These are phyloP conservation scores for Diaporthe caulivora DNA, from an alignment of 2,329 filamentous ascomycete genomes.

Conservation along the genomic window DNA sequence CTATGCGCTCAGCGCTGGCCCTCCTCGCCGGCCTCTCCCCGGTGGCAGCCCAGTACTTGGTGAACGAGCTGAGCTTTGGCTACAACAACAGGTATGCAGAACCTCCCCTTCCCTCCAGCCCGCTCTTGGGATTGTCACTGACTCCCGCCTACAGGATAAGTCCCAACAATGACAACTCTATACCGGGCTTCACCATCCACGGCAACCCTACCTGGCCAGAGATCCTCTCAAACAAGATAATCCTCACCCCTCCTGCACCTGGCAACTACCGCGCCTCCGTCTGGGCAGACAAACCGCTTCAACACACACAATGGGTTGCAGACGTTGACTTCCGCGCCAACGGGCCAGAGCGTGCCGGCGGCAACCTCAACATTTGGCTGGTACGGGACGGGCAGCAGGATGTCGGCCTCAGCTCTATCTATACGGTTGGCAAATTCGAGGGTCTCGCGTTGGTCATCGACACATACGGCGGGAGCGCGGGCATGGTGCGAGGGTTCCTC, in stretches of 20 bases:
- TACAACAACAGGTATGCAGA: slow-evolving; percentile 69
- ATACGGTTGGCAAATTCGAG: slow-evolving; percentile 87
- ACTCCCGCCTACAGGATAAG: slow-evolving; percentile 68
- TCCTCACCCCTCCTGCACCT: slow-evolving; percentile 89
- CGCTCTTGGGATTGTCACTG: slow-evolving; percentile 13
- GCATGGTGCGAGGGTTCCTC: slow-evolving; percentile 90
- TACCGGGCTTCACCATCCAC: slow-evolving; percentile 68
- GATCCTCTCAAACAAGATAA: slow-evolving; percentile 87
- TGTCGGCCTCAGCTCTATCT: slow-evolving; percentile 81
- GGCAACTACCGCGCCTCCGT: slow-evolving; percentile 87
- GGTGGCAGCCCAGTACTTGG: slow-evolving; percentile 73
- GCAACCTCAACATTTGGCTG: slow-evolving; percentile 96
- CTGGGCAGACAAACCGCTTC: slow-evolving; percentile 78
- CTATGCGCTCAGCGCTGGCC: slow-evolving; percentile 56
- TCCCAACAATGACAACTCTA: slow-evolving; percentile 63
- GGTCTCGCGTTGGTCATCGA: slow-evolving; percentile 91
- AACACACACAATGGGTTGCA: slow-evolving; percentile 79
- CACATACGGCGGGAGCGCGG: slow-evolving; percentile 80
- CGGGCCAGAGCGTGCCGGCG: slow-evolving; percentile 85
- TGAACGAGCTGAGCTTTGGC: slow-evolving; percentile 84
- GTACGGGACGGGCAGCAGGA: slow-evolving; percentile 74
- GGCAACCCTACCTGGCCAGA: slow-evolving; percentile 69
- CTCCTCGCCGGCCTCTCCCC: slow-evolving; percentile 62
- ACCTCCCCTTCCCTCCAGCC: slow-evolving; percentile 5
- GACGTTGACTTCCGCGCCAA: slow-evolving; percentile 90